A percentile compares a stretch with the other conserved stretches of the same genome.
Evolutionary conservation across 208 protist genomes (phyloP).

Genomic region (Trypanosoma congolense): DNA sequence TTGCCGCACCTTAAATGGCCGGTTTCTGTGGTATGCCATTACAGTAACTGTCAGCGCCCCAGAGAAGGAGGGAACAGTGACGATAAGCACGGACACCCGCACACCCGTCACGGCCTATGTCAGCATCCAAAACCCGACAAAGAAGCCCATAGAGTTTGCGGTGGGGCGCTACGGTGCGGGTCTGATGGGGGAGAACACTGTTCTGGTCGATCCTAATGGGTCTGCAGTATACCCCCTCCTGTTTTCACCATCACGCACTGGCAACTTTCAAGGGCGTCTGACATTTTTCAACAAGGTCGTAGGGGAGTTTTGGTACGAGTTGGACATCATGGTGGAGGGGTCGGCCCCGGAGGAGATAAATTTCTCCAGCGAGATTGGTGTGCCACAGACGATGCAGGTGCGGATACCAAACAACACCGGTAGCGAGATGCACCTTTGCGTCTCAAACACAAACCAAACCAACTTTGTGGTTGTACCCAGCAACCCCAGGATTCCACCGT

Average conservation of each 20-base stretch:
- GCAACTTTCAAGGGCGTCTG: constrained; percentile 61
- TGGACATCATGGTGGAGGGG: constrained; percentile 73
- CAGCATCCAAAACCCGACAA: constrained; percentile 75
- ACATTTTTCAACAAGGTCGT: constrained; percentile 83
- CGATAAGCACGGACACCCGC: constrained; percentile 75
- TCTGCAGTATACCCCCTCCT: constrained; percentile 65
- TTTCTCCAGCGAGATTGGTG: constrained; percentile 74
- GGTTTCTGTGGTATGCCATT: constrained; percentile 90
- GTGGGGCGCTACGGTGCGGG: constrained; percentile 73
- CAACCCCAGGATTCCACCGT: constrained; percentile 43
- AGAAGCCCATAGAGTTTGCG: constrained; percentile 63
- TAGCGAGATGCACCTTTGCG: constrained; percentile 39
- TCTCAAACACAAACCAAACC: constrained; percentile 53
- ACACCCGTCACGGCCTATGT: constrained; percentile 85
- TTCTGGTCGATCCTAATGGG: constrained; percentile 47
- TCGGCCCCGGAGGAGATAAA: constrained; percentile 62
- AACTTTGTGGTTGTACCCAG: constrained; percentile 56
- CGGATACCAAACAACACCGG: constrained; percentile 74
- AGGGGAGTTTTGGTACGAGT: constrained; percentile 94
- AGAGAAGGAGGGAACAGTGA: constrained; percentile 80
- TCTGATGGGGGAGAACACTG: constrained; percentile 68
- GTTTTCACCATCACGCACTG: constrained; percentile 81
- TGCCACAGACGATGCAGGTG: constrained; percentile 39
- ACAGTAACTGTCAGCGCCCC: constrained; percentile 77
- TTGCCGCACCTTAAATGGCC: constrained; percentile 68